Percentiles rank a stretch among this genome's conserved stretches.
phyloP scores from a whole-genome alignment of 371 early-diverging fungal genomes.

The Fennellomyces sp. region DNA sequence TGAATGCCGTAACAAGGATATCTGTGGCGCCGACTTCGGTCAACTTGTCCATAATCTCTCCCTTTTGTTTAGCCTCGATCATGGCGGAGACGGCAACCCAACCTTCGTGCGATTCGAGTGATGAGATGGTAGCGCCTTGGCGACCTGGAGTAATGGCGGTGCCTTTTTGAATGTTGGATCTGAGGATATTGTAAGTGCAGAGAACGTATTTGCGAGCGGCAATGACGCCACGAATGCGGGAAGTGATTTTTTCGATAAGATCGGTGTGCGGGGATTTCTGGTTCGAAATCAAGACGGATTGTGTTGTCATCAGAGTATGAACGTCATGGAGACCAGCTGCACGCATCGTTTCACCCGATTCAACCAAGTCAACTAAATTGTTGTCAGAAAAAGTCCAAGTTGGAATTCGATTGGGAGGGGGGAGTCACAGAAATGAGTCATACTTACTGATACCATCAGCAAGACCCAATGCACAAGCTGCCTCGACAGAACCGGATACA shows the following conservation, averaged over 20 bases:
- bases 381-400: conserved; percentile 37
- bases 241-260: conserved; percentile 74
- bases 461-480: conserved; percentile 94
- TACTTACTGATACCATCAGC: conserved; percentile 94
- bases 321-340: conserved; percentile 95
- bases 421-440: neutral
- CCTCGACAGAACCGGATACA: conserved; percentile 94
- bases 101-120: conserved; percentile 78
- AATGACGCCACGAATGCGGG: conserved; percentile 91
- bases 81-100: conserved; percentile 94
- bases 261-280: conserved; percentile 58
- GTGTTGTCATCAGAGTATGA: conserved; percentile 77
- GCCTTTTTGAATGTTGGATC: conserved; percentile 65
- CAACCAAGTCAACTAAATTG: conserved; percentile 54
- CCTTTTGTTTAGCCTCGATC: conserved; percentile 79
- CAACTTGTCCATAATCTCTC: conserved; percentile 88
- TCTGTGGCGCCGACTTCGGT: conserved; percentile 92
- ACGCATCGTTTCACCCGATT: conserved; percentile 98
- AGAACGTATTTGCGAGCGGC: conserved; percentile 87
- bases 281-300: conserved; percentile 89
- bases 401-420: neutral
- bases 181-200: conserved; percentile 86
- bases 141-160: conserved; percentile 87
- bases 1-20: conserved; percentile 83
- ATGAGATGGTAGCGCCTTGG: conserved; percentile 88